A percentile compares a stretch with the other conserved stretches of the same genome.
Conservation (phyloP, 2,329 filamentous ascomycete genomes). For the Grosmannia huntii region DNA sequence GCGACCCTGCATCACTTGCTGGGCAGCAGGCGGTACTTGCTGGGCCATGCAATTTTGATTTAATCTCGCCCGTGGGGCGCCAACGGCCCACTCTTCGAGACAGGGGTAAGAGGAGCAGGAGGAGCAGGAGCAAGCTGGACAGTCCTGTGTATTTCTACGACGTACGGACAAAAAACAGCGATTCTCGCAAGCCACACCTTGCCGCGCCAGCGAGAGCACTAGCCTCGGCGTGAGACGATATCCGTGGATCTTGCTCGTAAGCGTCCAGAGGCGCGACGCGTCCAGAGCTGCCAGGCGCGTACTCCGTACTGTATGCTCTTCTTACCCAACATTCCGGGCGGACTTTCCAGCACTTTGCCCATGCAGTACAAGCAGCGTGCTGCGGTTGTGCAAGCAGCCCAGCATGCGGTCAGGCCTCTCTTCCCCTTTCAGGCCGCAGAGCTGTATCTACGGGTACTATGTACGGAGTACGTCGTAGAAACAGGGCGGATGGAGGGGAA, state of each 20-base stretch:
- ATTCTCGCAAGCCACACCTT: neutral
- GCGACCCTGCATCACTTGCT: conserved; percentile 6
- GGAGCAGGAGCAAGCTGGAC: neutral
- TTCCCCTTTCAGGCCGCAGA: neutral
- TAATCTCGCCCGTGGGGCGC: conserved; percentile 12
- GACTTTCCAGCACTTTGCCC: too few relatives aligned
- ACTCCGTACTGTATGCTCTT: too few relatives aligned
- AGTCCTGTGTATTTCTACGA: neutral
- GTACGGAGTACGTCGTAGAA: neutral
- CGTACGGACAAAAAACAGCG: neutral
- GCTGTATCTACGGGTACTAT: too few relatives aligned
- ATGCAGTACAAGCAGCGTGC: too few relatives aligned
- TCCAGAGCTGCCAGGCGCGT: neutral
- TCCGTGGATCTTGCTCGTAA: neutral
- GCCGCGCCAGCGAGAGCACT: neutral
- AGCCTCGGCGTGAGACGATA: neutral
- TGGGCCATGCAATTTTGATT: conserved; percentile 11
- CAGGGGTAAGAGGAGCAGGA: conserved; percentile 1
- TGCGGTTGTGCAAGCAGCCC: too few relatives aligned
- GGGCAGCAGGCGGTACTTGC: conserved; percentile 1
- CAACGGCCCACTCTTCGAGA: conserved; percentile 5
- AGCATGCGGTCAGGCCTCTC: neutral
- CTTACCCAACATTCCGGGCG: too few relatives aligned
- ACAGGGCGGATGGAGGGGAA: neutral
- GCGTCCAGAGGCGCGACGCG: neutral